Percentiles rank a stretch among this genome's conserved stretches.
phyloP scores from a whole-genome alignment of 129 eudicot species.

The Rutidosis leptorrhynchoides region DNA sequence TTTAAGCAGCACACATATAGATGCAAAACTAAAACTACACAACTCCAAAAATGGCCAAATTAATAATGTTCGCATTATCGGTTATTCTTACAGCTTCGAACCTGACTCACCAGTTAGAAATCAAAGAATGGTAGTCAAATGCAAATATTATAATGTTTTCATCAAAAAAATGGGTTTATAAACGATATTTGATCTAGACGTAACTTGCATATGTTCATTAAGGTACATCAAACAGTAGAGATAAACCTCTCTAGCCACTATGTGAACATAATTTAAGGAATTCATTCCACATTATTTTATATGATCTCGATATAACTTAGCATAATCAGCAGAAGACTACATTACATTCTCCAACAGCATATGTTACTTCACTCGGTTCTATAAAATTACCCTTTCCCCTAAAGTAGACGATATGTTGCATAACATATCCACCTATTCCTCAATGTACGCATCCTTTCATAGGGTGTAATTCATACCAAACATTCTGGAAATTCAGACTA shows the following conservation, averaged over 20 bases:
- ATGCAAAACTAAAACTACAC: not conserved
- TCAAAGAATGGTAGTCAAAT: not conserved
- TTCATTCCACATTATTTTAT: constrained; percentile 14
- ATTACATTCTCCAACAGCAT: not conserved
- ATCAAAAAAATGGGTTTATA: not conserved
- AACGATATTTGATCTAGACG: not conserved
- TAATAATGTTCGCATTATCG: not conserved
- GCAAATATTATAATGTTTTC: not conserved
- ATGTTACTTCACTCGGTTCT: not conserved
- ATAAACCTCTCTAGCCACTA: constrained; percentile 3
- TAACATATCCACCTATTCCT: not conserved
- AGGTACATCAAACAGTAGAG: not conserved
- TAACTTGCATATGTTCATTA: not conserved
- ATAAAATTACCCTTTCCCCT: not conserved
- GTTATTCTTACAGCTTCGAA: not conserved
- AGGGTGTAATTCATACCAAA: not conserved
- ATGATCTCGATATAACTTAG: not conserved
- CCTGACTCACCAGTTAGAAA: not conserved
- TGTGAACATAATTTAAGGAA: not conserved
- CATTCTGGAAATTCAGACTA: not conserved
- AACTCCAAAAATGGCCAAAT: not conserved
- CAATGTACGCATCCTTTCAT: not conserved
- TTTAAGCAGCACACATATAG: not conserved
- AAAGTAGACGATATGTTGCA: not conserved
- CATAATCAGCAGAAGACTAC: not conserved